Conservation (phyloP, 192 early-diverging fungal genomes). For the Backusella sp. region DNA sequence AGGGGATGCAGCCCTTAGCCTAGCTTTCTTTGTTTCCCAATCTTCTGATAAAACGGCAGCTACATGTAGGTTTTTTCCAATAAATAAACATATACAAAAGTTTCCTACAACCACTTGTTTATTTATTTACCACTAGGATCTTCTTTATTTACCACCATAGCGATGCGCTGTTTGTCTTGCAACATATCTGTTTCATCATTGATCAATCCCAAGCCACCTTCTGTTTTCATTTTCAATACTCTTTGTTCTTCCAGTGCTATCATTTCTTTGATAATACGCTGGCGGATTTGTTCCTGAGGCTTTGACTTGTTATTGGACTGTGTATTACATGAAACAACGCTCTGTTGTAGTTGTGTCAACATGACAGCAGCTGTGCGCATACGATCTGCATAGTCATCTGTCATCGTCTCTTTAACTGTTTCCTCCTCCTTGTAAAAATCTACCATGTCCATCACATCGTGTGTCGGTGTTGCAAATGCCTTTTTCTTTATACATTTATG, state of each 20-base stretch:
- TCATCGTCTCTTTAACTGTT: not conserved
- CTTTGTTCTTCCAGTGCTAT: slow-evolving; percentile 87
- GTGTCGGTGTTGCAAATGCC: not conserved
- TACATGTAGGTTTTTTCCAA: slow-evolving; percentile 25
- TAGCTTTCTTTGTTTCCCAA: slow-evolving; percentile 83
- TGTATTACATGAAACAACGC: slow-evolving; percentile 6
- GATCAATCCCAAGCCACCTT: slow-evolving; percentile 75
- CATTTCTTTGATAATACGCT: slow-evolving; percentile 92
- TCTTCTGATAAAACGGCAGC: slow-evolving; percentile 90
- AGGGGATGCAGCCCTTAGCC: slow-evolving; percentile 82
- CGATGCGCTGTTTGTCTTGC: slow-evolving; percentile 50
- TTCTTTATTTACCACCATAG: slow-evolving; percentile 35
- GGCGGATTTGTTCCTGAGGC: slow-evolving; percentile 76
- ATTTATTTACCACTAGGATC: slow-evolving; percentile 58
- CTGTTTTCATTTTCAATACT: slow-evolving; percentile 58
- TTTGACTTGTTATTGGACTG: slow-evolving; percentile 31
- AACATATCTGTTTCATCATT: slow-evolving; percentile 49
- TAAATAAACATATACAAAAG: not conserved
- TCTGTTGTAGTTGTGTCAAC: slow-evolving; percentile 90
- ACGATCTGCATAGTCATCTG: slow-evolving; percentile 86
- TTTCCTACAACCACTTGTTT: not conserved
- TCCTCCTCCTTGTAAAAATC: not conserved
- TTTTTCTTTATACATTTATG: slow-evolving; percentile 14
- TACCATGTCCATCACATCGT: slow-evolving; percentile 8
- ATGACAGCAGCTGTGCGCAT: slow-evolving; percentile 97